phyloP scores from a whole-genome alignment of 805 yeast species.

The Ogataea zsoltii region DNA sequence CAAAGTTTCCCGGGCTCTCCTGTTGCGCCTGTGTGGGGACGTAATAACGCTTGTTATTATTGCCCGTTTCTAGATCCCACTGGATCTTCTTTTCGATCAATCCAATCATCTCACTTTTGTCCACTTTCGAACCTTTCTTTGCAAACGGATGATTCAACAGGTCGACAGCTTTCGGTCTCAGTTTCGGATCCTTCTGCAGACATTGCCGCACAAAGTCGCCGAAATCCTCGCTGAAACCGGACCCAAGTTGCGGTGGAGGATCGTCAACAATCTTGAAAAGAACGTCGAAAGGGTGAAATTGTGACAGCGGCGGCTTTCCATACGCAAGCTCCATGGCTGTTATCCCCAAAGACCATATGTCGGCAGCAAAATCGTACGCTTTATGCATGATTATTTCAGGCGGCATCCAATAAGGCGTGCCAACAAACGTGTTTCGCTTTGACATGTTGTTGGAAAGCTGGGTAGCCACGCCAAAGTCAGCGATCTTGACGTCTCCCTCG shows the following conservation, averaged over 20 bases:
- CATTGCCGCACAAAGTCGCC: constrained; percentile 71
- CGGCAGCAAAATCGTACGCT: constrained; percentile 69
- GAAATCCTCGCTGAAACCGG: constrained; percentile 42
- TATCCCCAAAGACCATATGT: constrained; percentile 79
- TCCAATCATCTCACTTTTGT: constrained; percentile 34
- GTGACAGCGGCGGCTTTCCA: constrained; percentile 70
- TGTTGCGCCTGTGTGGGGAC: constrained; percentile 32
- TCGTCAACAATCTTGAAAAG: constrained; percentile 50
- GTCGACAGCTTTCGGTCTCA: constrained; percentile 63
- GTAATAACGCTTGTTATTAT: constrained; percentile 30
- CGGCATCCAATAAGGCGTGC: constrained; percentile 68
- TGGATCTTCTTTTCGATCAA: constrained; percentile 44
- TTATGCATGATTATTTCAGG: constrained; percentile 57
- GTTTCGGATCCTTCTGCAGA: constrained; percentile 65
- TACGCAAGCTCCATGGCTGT: constrained; percentile 71
- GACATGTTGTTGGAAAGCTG: constrained; percentile 58
- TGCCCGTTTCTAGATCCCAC: constrained; percentile 42
- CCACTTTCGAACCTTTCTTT: constrained; percentile 37
- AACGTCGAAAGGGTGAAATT: constrained; percentile 57
- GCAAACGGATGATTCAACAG: constrained; percentile 68
- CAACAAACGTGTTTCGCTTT: constrained; percentile 53
- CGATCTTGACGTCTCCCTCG: constrained; percentile 77
- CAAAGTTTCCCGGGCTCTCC: constrained; percentile 8
- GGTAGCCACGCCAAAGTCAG: constrained; percentile 96
- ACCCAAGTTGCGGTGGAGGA: constrained; percentile 44